Percentiles rank a stretch among this genome's conserved stretches.
Conservation (phyloP, 2,329 filamentous ascomycete genomes). For the Ascochyta koolunga region DNA sequence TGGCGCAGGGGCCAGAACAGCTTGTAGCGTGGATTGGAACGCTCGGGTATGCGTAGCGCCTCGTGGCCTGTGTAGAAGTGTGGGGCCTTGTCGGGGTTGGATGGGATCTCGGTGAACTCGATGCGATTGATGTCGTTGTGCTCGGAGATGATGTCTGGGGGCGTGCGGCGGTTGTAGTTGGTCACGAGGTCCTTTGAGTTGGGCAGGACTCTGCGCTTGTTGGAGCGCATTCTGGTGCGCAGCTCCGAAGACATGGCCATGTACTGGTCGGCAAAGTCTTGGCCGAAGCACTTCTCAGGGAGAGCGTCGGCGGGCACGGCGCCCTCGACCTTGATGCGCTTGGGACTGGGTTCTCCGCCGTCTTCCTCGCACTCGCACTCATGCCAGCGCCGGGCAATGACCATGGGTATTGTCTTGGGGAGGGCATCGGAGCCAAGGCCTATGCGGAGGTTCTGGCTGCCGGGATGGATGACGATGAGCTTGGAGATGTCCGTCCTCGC, state of each 20-base stretch:
- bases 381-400: conserved; percentile 78
- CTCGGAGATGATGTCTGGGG: conserved; percentile 85
- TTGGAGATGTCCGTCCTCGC: conserved; percentile 74
- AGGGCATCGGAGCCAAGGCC: conserved; percentile 95
- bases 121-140: conserved; percentile 95
- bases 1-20: conserved; percentile 89
- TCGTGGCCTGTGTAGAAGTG: conserved; percentile 81
- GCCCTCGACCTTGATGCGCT: conserved; percentile 65
- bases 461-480: conserved; percentile 92
- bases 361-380: conserved; percentile 84
- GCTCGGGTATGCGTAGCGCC: conserved; percentile 85
- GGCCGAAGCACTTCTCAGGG: conserved; percentile 82
- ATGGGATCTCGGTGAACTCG: conserved; percentile 87
- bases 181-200: conserved; percentile 96
- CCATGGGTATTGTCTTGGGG: conserved; percentile 93
- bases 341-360: conserved; percentile 77
- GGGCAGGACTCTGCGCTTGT: conserved; percentile 94
- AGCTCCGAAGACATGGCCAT: conserved; percentile 83
- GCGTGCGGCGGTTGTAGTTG: conserved; percentile 87
- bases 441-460: conserved; percentile 93
- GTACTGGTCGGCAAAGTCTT: conserved; percentile 73
- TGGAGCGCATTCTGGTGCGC: conserved; percentile 86
- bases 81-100: conserved; percentile 65
- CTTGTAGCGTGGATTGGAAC: conserved; percentile 87
- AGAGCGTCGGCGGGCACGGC: conserved; percentile 65